Evolutionary conservation across 75 land plant species (phyloP).

Genomic region (Isoetes taiwanensis): DNA sequence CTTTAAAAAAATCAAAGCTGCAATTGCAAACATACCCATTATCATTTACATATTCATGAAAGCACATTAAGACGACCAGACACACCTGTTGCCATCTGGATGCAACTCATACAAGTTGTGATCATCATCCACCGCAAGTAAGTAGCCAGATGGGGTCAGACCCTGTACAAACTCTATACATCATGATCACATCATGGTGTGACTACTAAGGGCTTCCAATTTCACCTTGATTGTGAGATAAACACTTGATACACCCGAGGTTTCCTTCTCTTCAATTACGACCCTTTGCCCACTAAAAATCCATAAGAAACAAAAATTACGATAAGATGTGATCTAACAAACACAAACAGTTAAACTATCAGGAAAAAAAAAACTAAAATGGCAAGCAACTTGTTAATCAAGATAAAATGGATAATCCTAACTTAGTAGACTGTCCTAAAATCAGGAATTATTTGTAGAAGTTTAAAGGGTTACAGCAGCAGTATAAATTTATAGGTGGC

Average conservation of each 20-base stretch:
- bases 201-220: neutral
- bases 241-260: conserved; percentile 18
- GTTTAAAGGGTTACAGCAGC: too few species aligned
- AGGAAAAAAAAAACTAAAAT: neutral
- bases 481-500: too few species aligned
- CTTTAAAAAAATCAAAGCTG: conserved; percentile 79
- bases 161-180: conserved; percentile 41
- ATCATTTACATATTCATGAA: neutral
- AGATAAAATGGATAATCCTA: too few species aligned
- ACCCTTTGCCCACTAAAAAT: conserved; percentile 75
- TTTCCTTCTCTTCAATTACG: conserved; percentile 50
- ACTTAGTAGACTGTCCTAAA: too few species aligned
- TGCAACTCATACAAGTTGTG: conserved; percentile 64
- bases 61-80: neutral
- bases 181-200: neutral
- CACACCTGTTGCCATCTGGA: conserved; percentile 95
- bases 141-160: conserved; percentile 74
- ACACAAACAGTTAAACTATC: neutral
- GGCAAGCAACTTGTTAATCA: neutral
- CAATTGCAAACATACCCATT: neutral
- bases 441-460: too few species aligned
- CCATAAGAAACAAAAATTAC: neutral
- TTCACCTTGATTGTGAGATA: conserved; percentile 60
- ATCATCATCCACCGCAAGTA: conserved; percentile 65
- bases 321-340: neutral